Percentiles rank a stretch among this genome's conserved stretches.
These are phyloP conservation scores for Aureobasidium sp. DNA, from an alignment of 2,329 filamentous ascomycete species.

Conservation along the genomic window DNA sequence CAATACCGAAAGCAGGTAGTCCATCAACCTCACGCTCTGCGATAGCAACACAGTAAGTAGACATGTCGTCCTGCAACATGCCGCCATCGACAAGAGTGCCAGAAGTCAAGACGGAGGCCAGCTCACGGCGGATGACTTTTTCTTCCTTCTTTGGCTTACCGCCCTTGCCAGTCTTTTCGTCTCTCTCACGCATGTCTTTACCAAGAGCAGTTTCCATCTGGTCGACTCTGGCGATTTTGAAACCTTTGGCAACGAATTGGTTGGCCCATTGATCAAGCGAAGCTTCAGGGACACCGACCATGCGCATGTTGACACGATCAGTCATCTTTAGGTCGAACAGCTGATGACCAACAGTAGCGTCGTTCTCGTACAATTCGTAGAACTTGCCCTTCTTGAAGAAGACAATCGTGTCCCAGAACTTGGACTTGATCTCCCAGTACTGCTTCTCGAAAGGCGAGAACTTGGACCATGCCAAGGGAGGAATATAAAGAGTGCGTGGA, in stretches of 20 bases:
- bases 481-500: conserved; percentile 79
- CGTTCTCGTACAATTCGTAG: conserved; percentile 96
- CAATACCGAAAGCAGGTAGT: conserved; percentile 76
- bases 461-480: conserved; percentile 65
- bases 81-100: conserved; percentile 90
- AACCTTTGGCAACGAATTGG: conserved; percentile 96
- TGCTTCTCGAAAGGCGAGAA: conserved; percentile 97
- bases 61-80: conserved; percentile 98
- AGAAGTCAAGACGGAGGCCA: conserved; percentile 82
- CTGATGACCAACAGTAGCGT: conserved; percentile 92
- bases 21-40: conserved; percentile 63
- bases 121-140: conserved; percentile 85
- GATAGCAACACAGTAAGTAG: conserved; percentile 90
- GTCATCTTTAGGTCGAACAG: conserved; percentile 97
- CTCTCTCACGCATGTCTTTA: conserved; percentile 97
- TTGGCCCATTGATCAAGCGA: conserved; percentile 96
- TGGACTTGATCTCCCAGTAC: conserved; percentile 99
- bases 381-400: conserved; percentile 99
- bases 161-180: conserved; percentile 39
- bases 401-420: conserved; percentile 93
- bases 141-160: conserved; percentile 64
- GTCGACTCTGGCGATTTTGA: conserved; percentile 92
- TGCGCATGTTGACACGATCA: conserved; percentile 97
- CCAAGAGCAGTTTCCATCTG: conserved; percentile 92
- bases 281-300: conserved; percentile 95